Conservation (phyloP, 2,329 filamentous ascomycete species). For the Akanthomyces lecanii region DNA sequence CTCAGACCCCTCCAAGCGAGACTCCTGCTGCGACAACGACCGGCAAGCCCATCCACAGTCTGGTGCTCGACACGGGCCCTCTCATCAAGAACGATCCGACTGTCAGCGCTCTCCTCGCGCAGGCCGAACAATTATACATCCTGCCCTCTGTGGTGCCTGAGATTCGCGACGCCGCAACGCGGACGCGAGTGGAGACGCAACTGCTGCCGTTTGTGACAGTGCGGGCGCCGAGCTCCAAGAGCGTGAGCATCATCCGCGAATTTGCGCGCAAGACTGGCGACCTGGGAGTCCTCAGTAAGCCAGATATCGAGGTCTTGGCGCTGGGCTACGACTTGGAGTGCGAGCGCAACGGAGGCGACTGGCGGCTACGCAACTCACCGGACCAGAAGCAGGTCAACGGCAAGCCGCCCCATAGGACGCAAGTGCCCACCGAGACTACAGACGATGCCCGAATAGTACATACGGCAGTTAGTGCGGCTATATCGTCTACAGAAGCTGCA, state of each 20-base stretch:
- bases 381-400: conserved; percentile 77
- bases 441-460: background rate
- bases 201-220: conserved; percentile 81
- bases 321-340: conserved; percentile 93
- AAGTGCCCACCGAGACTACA: background rate
- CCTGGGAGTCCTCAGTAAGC: conserved; percentile 77
- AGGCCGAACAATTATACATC: conserved; percentile 74
- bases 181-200: conserved; percentile 75
- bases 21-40: conserved; percentile 18
- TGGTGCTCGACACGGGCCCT: conserved; percentile 86
- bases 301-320: conserved; percentile 85
- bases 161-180: conserved; percentile 79
- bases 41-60: conserved; percentile 69
- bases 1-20: conserved; percentile 11
- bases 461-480: background rate
- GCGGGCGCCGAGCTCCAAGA: conserved; percentile 68
- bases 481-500: background rate
- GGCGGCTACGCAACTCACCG: conserved; percentile 73
- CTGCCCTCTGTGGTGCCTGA: conserved; percentile 83
- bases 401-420: conserved; percentile 47
- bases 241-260: conserved; percentile 72
- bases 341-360: conserved; percentile 84
- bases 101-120: conserved; percentile 73
- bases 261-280: conserved; percentile 91
- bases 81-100: conserved; percentile 90